Percentiles rank a stretch among this genome's conserved stretches.
Conservation (phyloP, 495 filamentous ascomycete species). For the Aspergillus sclerotiicarbonarius region DNA sequence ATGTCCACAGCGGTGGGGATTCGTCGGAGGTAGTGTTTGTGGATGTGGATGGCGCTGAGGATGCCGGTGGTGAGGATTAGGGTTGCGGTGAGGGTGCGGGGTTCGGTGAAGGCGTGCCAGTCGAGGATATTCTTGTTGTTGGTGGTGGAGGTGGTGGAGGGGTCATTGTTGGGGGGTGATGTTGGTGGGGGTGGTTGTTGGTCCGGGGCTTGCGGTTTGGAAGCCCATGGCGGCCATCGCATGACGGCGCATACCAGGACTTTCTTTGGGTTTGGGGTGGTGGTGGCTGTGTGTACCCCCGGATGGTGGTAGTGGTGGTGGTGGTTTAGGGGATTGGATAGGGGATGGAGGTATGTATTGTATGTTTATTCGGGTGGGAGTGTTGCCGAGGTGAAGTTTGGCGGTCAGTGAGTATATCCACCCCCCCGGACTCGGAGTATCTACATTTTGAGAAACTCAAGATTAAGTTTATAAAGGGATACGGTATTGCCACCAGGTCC, state of each 20-base stretch:
- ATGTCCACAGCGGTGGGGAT: slow-evolving; percentile 74
- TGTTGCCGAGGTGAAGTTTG: slow-evolving; percentile 20
- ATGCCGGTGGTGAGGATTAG: slow-evolving; percentile 66
- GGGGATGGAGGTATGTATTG: slow-evolving; percentile 17
- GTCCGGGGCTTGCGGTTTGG: slow-evolving; percentile 31
- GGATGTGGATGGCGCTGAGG: slow-evolving; percentile 55
- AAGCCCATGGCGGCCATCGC: slow-evolving; percentile 54
- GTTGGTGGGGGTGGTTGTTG: slow-evolving; percentile 29
- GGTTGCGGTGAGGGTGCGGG: slow-evolving; percentile 63
- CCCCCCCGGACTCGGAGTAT: not conserved
- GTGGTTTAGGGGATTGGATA: not conserved
- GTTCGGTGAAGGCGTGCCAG: slow-evolving; percentile 67
- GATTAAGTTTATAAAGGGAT: not conserved
- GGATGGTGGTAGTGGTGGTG: not conserved
- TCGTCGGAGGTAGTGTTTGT: slow-evolving; percentile 67
- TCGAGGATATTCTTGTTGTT: slow-evolving; percentile 35
- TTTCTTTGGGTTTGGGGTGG: slow-evolving; percentile 6
- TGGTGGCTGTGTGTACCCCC: not conserved
- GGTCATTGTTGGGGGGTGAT: slow-evolving; percentile 14
- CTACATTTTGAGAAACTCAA: not conserved
- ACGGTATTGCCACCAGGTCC: not conserved
- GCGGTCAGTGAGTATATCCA: slow-evolving; percentile 1
- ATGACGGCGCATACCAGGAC: slow-evolving; percentile 39
- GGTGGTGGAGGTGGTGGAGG: too few species aligned
- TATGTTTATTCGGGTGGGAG: slow-evolving; percentile 8